A percentile compares a stretch with the other conserved stretches of the same genome.
These are phyloP conservation scores for Cicer judaicum DNA, from an alignment of 306 rosid species.

Conservation along the genomic window DNA sequence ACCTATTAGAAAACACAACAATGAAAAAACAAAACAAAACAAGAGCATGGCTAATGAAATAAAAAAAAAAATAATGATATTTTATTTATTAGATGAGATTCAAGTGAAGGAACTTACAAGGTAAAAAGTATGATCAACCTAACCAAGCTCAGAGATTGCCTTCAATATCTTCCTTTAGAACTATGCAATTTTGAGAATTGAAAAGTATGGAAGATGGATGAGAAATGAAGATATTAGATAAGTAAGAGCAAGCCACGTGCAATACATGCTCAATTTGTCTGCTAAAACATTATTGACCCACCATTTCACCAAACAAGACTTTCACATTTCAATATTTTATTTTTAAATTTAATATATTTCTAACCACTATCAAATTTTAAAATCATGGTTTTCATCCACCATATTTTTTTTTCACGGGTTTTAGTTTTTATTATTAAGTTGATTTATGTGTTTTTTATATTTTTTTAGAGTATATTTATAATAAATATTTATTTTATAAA, in stretches of 20 bases:
- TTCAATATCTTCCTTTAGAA: neutral
- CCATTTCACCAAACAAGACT: slow-evolving; percentile 10
- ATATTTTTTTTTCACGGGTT: too few species aligned
- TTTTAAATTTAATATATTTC: too few species aligned
- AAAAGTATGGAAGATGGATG: slow-evolving; percentile 15
- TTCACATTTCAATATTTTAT: neutral
- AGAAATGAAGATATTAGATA: slow-evolving; percentile 1
- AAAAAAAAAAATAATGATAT: neutral
- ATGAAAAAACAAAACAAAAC: neutral
- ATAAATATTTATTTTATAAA: too few species aligned
- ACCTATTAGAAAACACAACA: slow-evolving; percentile 28
- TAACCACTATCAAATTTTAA: too few species aligned
- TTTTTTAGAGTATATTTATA: too few species aligned
- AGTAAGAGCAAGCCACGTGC: slow-evolving; percentile 20
- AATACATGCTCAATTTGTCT: neutral
- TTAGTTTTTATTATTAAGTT: too few species aligned
- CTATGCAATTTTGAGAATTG: neutral
- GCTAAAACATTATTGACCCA: neutral
- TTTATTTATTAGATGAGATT: neutral
- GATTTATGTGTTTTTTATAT: too few species aligned
- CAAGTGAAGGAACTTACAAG: slow-evolving; percentile 39
- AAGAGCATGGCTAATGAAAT: neutral
- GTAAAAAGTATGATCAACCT: neutral
- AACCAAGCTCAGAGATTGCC: neutral
- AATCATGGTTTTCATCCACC: too few species aligned